Percentiles rank a stretch among this genome's conserved stretches.
phyloP scores from a whole-genome alignment of 306 rosid genomes.

The Carpinus fangiana region DNA sequence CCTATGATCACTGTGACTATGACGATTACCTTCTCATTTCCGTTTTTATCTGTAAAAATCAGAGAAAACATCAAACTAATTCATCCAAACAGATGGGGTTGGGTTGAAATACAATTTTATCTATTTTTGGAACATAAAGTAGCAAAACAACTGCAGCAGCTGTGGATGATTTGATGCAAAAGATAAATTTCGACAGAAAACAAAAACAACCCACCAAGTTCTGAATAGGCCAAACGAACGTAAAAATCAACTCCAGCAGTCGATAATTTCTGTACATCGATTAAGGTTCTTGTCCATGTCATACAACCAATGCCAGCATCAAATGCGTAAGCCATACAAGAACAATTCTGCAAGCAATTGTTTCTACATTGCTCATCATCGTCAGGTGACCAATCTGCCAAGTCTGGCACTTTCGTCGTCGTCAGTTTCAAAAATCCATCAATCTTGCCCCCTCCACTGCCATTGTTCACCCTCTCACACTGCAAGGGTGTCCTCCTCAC shows the following conservation, averaged over 20 bases:
- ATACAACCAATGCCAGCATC: conserved; percentile 20
- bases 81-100: background rate
- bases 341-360: conserved; percentile 25
- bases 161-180: background rate
- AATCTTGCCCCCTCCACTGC: no score
- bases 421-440: no score
- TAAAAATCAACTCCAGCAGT: no score
- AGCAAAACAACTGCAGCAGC: background rate
- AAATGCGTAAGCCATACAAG: conserved; percentile 31
- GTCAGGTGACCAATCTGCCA: no score
- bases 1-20: background rate
- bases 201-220: conserved; percentile 18
- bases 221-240: background rate
- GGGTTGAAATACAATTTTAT: background rate
- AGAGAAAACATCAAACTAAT: background rate
- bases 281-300: conserved; percentile 16
- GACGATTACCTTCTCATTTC: conserved; percentile 1
- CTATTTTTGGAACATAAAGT: background rate
- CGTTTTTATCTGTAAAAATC: background rate
- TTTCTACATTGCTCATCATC: conserved; percentile 31
- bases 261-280: no score
- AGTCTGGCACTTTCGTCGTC: no score
- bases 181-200: background rate
- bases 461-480: no score
- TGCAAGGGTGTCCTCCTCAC: no score